Evolutionary conservation across 495 filamentous ascomycete genomes (phyloP), one percentile per base, ranked within the genome.

Genomic region (Amphirosellinia nigrospora): DNA sequence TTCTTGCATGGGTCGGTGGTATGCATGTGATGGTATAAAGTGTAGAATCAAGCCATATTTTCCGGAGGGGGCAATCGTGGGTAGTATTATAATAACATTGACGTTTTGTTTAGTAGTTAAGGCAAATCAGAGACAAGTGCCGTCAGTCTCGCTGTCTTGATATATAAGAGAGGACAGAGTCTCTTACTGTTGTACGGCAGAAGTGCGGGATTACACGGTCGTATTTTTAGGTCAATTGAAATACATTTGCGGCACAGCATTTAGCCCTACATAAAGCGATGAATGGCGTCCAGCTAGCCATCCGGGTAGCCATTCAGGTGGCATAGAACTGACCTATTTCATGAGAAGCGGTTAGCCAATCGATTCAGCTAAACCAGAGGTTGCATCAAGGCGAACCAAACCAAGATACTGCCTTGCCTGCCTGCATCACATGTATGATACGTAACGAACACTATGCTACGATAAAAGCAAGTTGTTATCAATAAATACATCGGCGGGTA

Each of bases 221-320:
- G 50, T 65, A 64, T 66, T 55, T 66, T 55, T 56, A 56, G 64
- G 36, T 26, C 26, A 56, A 52, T 43, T 28, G 26, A 45, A 43
- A 28, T 43, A 52, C 10, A 53, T 38, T 8, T 55, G 26, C 38
- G 64, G 48, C 50, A 11, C 23, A 45, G 9, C 41, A 32, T 41
- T 39, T 28, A 66, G 48, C 50, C 50, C 48, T 55, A 43, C 45
- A 58, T 13, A 45, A 53, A 36, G 36, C 48, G 1, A 48, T 28
- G 28, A 48, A n/a, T 63, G 26, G 2, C 38, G 23, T 26, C 38
- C 23, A 2, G 15, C 10, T 52, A 19, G 38, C 64, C 64, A 66
- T 66, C 64, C 21, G 15, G 64, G 64, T 66, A 32, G 30, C 62
- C 62, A 50, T 52, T 30, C 41, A 50, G 62, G 43, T 64, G 3